phyloP scores from a whole-genome alignment of 2,329 filamentous ascomycete genomes.

The Dactylellina cionopaga region DNA sequence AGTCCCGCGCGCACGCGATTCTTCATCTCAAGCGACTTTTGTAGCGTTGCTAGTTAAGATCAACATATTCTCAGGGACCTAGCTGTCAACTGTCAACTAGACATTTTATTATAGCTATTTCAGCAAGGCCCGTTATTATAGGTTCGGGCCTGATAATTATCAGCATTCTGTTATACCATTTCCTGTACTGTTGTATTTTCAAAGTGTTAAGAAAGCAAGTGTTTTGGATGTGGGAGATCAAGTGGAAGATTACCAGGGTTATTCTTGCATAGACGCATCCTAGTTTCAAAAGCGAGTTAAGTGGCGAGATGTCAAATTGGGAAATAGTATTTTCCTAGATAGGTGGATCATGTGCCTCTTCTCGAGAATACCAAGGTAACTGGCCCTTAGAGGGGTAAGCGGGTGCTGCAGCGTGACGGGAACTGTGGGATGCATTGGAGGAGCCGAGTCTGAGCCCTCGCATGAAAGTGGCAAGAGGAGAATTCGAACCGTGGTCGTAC shows the following conservation, averaged over 20 bases:
- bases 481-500: slow-evolving; percentile 11
- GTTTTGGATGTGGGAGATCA: slow-evolving; percentile 12
- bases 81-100: slow-evolving; percentile 23
- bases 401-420: background rate
- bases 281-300: slow-evolving; percentile 17
- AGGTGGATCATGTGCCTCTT: slow-evolving; percentile 1
- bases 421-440: background rate
- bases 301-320: slow-evolving; percentile 4
- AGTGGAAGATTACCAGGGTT: slow-evolving; percentile 19
- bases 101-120: background rate
- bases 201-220: background rate
- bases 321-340: background rate
- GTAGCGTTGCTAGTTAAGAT: background rate
- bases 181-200: background rate
- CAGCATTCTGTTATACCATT: background rate
- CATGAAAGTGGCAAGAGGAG: slow-evolving; percentile 5
- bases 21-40: background rate
- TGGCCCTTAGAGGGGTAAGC: too few species aligned
- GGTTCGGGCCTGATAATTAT: slow-evolving; percentile 32
- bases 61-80: background rate
- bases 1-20: background rate
- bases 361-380: background rate
- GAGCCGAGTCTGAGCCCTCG: background rate
- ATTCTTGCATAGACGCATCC: slow-evolving; percentile 8
- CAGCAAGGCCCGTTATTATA: slow-evolving; percentile 29